Evolutionary conservation across 257 asterid genomes (phyloP), one percentile per base, ranked within the genome.

Genomic region (Rehmannia glutinosa): DNA sequence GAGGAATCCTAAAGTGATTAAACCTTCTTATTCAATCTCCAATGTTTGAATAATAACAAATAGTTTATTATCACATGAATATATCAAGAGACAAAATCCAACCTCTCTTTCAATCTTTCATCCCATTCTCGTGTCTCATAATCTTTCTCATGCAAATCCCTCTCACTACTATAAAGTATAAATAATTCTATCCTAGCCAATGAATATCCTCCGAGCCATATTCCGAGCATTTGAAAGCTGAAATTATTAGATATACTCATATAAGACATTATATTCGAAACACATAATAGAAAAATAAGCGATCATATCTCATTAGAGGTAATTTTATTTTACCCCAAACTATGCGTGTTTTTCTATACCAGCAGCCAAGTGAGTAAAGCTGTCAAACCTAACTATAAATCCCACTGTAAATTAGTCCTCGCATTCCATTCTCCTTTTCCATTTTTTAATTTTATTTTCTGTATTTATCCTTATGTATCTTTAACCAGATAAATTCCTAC

Each of bases 161-260:
- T 84, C 58, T 86, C 95, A 0, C 95, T 91, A 53, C 97, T 94
- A 73, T 94, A n/a, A n/a, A n/a, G n/a, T n/a, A n/a, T n/a, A 94
- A 21, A 94, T 89, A 57, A 94, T 94, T 69, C 78, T 78, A 67
- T 94, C 99, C 86, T 83, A 69, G 32, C 99, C 83, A 28, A 94
- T 88, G 76, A 82, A 86, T 15, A 89, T 88, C 84, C 81, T 80
- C 67, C 88, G 90, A 6, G 99, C 97, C 97, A 94, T 88, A 74
- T 91, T 96, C 62, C 99, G 86, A 4, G 99, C 97, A 69, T 89
- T 94, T 82, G 87, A 66, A 72, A 94, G 80, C 99, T 94, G 91
- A 46, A 42, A 33, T 35, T 36, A 25, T 10, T 3, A 61, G 4
- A 28, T 30, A 0, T 45, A 10, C n/a, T n/a, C n/a, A n/a, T n/a